Base-by-base conservation (phyloP, 1,139 yeast genomes). In the Torulaspora globosa region DNA sequence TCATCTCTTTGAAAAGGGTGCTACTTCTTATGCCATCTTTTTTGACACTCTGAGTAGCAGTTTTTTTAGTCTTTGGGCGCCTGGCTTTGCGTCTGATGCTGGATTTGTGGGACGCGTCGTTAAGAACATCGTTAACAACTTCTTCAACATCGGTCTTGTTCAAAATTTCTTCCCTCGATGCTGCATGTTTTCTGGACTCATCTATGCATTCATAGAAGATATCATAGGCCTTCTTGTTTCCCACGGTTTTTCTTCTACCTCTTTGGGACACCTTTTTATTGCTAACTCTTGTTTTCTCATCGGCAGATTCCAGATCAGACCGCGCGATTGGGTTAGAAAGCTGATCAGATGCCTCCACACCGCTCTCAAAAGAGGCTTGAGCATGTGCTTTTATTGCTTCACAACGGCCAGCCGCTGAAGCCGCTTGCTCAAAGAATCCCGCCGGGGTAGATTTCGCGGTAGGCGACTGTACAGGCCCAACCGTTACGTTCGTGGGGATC, bases 131-230 rank as follows among this genome's bases (percentile, higher is more conserved):
- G 6, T 35, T 28, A 11, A 47, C 46, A 19, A 47, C 48, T 18
- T 36, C 46, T 11, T 43, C 44, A 15, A 44, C 26, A 6, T 46
- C 38, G 27, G 41, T 36, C 16, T 41, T 38, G 18, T 29, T 9
- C 9, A 31, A 9, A 24, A 31, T 31, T 26, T 36, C 40, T 27
- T 28, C 29, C 39, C 16, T 36, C 19, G 11, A 31, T 38, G 37
- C 42, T 27, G 39, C 36, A 11, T 34, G 38, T 18, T 27, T 39
- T 36, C 36, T 36, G 57, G 54, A n/a, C 53, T 50, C 35, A 43
- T 62, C 66, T 30, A 65, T 36, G 5, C 53, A 55, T 30, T 59
- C 59, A 45, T 68, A 66, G 33, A 70, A 51, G 10, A 47, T 46
- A 23, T 63, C 67, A 15, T 59, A 54, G 5, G 70, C 67, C 23